Conservation (phyloP, 2,329 filamentous ascomycete species). For the Sphaerostilbella broomeana region DNA sequence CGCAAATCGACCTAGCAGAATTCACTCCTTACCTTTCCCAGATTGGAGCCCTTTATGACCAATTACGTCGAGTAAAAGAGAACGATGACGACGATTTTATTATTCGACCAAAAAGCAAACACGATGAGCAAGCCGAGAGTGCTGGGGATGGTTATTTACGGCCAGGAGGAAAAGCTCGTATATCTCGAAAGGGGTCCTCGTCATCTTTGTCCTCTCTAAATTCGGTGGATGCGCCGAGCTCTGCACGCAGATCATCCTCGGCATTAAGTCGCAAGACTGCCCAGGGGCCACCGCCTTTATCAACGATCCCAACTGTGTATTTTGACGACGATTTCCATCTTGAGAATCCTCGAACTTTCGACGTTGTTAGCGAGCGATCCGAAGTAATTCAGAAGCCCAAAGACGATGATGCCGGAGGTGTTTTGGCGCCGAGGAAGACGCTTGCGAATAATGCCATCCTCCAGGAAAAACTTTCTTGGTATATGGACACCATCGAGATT, state of each 20-base stretch:
- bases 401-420: conserved; percentile 48
- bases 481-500: conserved; percentile 98
- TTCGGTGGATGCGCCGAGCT: conserved; percentile 40
- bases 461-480: conserved; percentile 98
- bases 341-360: conserved; percentile 93
- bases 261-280: conserved; percentile 50
- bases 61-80: conserved; percentile 76
- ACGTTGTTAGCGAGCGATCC: conserved; percentile 91
- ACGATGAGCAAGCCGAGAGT: conserved; percentile 36
- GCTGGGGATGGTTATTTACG: conserved; percentile 41
- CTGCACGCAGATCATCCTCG: conserved; percentile 39
- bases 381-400: conserved; percentile 77
- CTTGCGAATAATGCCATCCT: conserved; percentile 94
- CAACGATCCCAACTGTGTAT: conserved; percentile 87
- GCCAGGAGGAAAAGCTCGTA: conserved; percentile 29
- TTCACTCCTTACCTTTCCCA: conserved; percentile 82
- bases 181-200: conserved; percentile 28
- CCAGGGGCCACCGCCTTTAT: conserved; percentile 75
- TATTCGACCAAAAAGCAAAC: conserved; percentile 32
- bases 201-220: conserved; percentile 45
- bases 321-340: conserved; percentile 93
- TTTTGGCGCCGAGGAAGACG: conserved; percentile 64
- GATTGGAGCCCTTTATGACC: conserved; percentile 82
- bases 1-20: conserved; percentile 68
- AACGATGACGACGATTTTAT: conserved; percentile 56